Evolutionary conservation across 345 rosid species (phyloP).

Genomic region (Hibiscus trionum): DNA sequence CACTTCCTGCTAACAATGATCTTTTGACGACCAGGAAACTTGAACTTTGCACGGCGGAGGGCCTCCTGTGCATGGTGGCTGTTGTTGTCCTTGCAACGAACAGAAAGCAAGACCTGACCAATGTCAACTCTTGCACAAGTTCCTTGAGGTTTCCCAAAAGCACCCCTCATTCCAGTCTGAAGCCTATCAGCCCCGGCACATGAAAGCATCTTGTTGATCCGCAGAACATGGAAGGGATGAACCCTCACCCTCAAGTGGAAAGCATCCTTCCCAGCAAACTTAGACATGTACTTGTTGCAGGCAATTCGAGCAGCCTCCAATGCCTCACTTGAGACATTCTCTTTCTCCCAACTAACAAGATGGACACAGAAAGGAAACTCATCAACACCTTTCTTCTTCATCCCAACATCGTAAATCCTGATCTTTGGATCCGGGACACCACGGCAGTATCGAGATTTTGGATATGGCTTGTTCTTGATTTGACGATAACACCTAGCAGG

Average conservation of each 20-base stretch:
- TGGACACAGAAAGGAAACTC: slow-evolving; percentile 62
- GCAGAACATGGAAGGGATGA: slow-evolving; percentile 49
- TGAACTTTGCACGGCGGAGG: slow-evolving; percentile 51
- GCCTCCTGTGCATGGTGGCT: slow-evolving; percentile 52
- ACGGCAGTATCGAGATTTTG: slow-evolving; percentile 48
- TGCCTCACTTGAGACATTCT: slow-evolving; percentile 55
- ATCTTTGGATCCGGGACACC: slow-evolving; percentile 58
- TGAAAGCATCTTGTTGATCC: slow-evolving; percentile 65
- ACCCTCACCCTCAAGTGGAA: slow-evolving; percentile 53
- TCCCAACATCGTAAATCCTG: slow-evolving; percentile 55
- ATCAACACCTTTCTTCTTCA: slow-evolving; percentile 59
- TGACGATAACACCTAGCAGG: slow-evolving; percentile 41
- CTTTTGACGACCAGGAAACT: slow-evolving; percentile 64
- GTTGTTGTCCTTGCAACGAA: slow-evolving; percentile 48
- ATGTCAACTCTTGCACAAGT: slow-evolving; percentile 47
- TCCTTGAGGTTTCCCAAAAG: slow-evolving; percentile 54
- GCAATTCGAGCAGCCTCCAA: slow-evolving; percentile 61
- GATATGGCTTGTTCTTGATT: slow-evolving; percentile 59
- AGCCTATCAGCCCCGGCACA: slow-evolving; percentile 68
- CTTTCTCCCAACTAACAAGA: slow-evolving; percentile 62
- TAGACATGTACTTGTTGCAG: slow-evolving; percentile 56
- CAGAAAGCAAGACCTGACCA: slow-evolving; percentile 54
- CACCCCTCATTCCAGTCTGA: slow-evolving; percentile 59
- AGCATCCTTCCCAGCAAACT: slow-evolving; percentile 52
- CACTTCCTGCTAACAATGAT: slow-evolving; percentile 58